Evolutionary conservation across 169 alveolate genomes (phyloP), one percentile per base, ranked within the genome.

Genomic region (Hepatocystis sp.): DNA sequence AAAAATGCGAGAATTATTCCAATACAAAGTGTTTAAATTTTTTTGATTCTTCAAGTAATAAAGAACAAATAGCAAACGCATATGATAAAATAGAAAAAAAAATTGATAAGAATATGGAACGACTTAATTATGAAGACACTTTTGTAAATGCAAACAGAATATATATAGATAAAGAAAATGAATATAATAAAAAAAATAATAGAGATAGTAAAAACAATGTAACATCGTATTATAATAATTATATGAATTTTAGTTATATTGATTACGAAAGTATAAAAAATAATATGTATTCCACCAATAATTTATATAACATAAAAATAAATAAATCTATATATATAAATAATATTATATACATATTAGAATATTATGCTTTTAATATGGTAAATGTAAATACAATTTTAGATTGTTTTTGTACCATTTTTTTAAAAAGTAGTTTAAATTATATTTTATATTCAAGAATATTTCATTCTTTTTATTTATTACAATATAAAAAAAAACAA

Each of bases 211-310:
- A 30, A 30, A 61, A 27, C 15, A 23, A n/a, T 27, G 42, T 15
- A 32, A 44, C 8, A 21, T 27, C 4, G 42, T n/a, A n/a, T n/a
- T 47, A 81, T 39, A 49, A 25, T 2, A 51, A 81, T n/a, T 81
- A 47, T 56, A 66, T 81, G 30, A 81, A 81, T 42, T 81, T 81
- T 36, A 81, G 89, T 53, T 81, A 21, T 51, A 81, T 81, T 61
- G 89, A 81, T 63, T 81, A 81, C 63, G 89, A 81, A 81, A 81
- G 47, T 81, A 81, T 81, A 51, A 81, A 81, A 63, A 81, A 36
- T 32, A 81, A 81, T 23, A 81, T 61, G 46, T 81, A 81, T 63
- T 63, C 47, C 63, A 19, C 52, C 13, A 81, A 81, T 55, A 63
- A 64, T 81, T 63, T 81, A 55, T 81, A 81, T 56, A 81, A 81